phyloP scores from a whole-genome alignment of 2,329 filamentous ascomycete genomes.

The Pseudogymnoascus sp. region DNA sequence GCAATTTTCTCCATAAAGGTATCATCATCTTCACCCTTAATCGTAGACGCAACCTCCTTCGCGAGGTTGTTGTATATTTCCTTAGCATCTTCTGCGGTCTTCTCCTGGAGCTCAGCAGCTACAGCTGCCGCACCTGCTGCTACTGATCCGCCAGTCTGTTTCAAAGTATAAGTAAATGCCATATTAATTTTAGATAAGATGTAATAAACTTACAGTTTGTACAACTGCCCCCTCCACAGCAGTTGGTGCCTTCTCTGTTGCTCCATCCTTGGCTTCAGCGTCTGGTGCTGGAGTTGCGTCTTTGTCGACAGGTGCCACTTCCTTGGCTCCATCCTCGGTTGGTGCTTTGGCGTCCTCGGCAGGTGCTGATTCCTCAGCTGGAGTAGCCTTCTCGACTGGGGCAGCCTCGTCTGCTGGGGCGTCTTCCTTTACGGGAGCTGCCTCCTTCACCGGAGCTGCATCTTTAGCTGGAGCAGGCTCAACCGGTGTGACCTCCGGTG shows the following conservation, averaged over 20 bases:
- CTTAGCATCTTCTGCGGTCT: slow-evolving; percentile 15
- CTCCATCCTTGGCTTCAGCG: neutral
- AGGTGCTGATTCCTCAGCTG: neutral
- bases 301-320: neutral
- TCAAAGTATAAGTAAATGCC: neutral
- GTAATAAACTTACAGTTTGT: neutral
- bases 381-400: neutral
- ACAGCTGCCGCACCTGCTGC: slow-evolving; percentile 9
- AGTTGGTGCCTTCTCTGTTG: neutral
- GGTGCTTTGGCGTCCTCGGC: neutral
- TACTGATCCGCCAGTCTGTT: neutral
- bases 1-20: slow-evolving; percentile 14
- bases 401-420: neutral
- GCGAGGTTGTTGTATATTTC: slow-evolving; percentile 14
- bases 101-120: neutral
- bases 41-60: slow-evolving; percentile 15
- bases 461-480: neutral
- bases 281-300: neutral
- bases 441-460: neutral
- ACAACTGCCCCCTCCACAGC: neutral
- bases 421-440: neutral
- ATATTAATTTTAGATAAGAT: neutral
- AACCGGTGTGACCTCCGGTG: neutral
- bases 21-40: slow-evolving; percentile 11
- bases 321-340: neutral